phyloP scores from a whole-genome alignment of 345 rosid species.

The Hibiscus trionum region DNA sequence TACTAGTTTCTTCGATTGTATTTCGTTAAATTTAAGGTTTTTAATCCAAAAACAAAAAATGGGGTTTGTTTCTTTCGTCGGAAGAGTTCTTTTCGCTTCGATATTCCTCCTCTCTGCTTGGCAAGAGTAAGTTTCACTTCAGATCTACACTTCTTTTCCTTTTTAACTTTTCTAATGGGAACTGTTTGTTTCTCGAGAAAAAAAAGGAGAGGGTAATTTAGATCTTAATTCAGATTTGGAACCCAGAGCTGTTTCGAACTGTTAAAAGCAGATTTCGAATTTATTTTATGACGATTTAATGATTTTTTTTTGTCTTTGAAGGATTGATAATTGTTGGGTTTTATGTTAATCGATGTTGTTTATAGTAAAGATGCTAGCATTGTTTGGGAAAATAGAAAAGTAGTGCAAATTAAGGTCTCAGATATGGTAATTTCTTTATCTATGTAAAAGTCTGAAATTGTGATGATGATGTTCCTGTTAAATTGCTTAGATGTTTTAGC shows the following conservation, averaged over 20 bases:
- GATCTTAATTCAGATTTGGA: conserved; percentile 11
- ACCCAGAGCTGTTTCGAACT: neutral
- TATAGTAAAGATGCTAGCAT: neutral
- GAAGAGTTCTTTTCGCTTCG: conserved; percentile 62
- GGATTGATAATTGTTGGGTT: neutral
- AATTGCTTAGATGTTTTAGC: neutral
- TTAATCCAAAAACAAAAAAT: conserved; percentile 5
- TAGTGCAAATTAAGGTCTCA: too few species aligned
- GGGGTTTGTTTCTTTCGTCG: conserved; percentile 42
- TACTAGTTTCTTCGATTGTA: neutral
- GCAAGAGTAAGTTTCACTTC: conserved; percentile 45
- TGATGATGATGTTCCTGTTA: neutral
- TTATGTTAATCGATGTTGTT: neutral
- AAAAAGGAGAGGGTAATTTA: neutral
- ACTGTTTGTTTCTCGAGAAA: too few species aligned
- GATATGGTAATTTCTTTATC: too few species aligned
- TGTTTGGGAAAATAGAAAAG: too few species aligned
- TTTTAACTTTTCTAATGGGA: neutral
- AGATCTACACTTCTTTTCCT: conserved; percentile 19
- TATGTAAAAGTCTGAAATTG: neutral
- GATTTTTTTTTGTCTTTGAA: neutral
- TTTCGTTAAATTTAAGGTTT: neutral
- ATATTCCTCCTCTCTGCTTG: conserved; percentile 66
- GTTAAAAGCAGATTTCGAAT: neutral
- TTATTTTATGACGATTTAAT: neutral